These are phyloP conservation scores for Rhizopogon roseolus DNA, from an alignment of 768 basidiomycete species.

Conservation along the genomic window DNA sequence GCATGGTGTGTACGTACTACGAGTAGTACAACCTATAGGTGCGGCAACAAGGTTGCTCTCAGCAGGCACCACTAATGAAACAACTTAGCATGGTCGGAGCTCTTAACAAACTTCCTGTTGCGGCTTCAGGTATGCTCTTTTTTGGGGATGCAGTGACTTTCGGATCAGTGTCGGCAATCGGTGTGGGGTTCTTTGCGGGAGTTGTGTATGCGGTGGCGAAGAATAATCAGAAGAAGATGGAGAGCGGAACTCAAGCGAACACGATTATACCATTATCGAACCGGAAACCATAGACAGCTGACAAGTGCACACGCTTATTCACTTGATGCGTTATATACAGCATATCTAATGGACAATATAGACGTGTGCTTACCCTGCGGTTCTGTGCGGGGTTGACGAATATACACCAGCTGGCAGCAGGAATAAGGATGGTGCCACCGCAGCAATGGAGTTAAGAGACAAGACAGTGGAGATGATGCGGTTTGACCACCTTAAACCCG, in stretches of 20 bases:
- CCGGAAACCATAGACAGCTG: conserved; percentile 34
- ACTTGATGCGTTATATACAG: background rate
- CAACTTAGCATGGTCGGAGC: conserved; percentile 86
- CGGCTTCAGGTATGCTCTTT: conserved; percentile 97
- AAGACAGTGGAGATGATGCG: conserved; percentile 24
- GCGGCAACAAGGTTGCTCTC: conserved; percentile 11
- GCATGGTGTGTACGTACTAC: conserved; percentile 98
- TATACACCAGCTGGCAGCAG: background rate
- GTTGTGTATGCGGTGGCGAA: conserved; percentile 92
- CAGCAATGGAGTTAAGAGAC: conserved; percentile 9
- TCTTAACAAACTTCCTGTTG: conserved; percentile 95
- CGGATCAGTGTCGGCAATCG: conserved; percentile 85
- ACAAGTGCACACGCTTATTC: conserved; percentile 2
- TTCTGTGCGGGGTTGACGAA: background rate
- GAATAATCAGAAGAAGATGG: conserved; percentile 83
- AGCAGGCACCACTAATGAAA: conserved; percentile 2
- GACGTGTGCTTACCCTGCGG: background rate
- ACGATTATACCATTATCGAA: conserved; percentile 59
- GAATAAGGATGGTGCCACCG: background rate
- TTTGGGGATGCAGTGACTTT: conserved; percentile 88
- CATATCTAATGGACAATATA: background rate
- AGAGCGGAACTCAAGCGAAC: conserved; percentile 47
- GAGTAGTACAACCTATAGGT: conserved; percentile 98
- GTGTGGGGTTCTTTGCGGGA: conserved; percentile 88
- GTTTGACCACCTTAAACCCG: conserved; percentile 29